Percentiles rank a stretch among this genome's conserved stretches.
Conservation (phyloP, 257 asterid species). For the Salvia splendens region DNA sequence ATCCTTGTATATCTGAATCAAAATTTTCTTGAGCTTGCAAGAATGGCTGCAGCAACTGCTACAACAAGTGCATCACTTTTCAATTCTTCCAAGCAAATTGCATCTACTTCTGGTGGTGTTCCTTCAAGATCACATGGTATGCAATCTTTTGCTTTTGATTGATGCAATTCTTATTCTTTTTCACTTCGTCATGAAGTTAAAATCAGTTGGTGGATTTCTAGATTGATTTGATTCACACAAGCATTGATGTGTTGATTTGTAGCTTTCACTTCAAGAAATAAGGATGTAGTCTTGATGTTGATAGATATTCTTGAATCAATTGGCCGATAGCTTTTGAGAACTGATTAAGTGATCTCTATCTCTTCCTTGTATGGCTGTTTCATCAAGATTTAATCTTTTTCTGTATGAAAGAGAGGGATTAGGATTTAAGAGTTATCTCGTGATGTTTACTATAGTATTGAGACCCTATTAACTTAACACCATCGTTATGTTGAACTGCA, state of each 20-base stretch:
- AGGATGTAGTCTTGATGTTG: background rate
- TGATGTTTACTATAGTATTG: background rate
- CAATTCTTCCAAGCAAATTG: conserved; percentile 52
- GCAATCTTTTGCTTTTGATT: conserved; percentile 3
- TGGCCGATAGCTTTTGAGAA: background rate
- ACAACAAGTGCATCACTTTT: conserved; percentile 53
- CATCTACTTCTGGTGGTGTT: conserved; percentile 37
- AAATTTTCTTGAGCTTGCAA: conserved; percentile 22
- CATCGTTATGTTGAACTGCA: conserved; percentile 31
- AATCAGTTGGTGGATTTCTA: background rate
- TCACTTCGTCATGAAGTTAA: background rate
- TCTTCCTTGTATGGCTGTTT: background rate
- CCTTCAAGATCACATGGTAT: conserved; percentile 34
- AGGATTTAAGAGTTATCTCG: background rate
- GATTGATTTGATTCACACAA: conserved; percentile 2
- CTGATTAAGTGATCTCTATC: too few species aligned
- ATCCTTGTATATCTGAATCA: conserved; percentile 33
- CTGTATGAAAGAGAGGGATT: background rate
- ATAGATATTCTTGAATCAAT: background rate
- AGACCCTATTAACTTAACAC: background rate
- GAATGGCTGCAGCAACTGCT: conserved; percentile 49
- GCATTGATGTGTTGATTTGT: background rate
- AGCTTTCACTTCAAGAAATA: background rate
- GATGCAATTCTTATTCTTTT: conserved; percentile 9
- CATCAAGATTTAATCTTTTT: background rate